Base-by-base conservation (phyloP, 345 rosid genomes). In the Sonneratia caseolaris region DNA sequence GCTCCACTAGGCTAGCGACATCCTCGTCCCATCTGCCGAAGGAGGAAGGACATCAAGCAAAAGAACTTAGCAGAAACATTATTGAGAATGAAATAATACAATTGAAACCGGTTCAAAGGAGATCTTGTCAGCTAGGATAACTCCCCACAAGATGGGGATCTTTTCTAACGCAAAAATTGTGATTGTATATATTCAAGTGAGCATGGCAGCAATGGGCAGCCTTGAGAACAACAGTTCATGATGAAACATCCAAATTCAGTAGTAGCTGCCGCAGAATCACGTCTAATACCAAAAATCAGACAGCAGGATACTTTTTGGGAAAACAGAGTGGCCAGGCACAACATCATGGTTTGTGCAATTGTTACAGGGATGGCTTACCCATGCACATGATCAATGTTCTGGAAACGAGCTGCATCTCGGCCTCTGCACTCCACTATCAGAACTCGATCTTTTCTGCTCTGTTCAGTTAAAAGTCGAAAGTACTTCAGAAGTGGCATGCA, bases 391-490 rank as follows among this genome's bases (percentile, higher is more conserved):
- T 89, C 91, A 3, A 89, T 77, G 70, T 78, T 88, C 66, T 81
- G 81, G 73, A 95, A 85, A 71, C 90, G 87, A 73, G 97, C 97
- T 81, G 93, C 96, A 84, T 92, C 97, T 71, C 90, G 99, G 74
- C 99, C 97, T 82, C 81, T 90, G 80, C 97, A 88, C 82, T 92
- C 97, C 75, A 95, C 97, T 12, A 95, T 82, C 48, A 89, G 85
- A 64, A 75, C 81, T 49, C 71, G 86, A 70, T 95, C 97, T 82
- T 88, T 88, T 81, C 84, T 85, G 56, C 80, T 85, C 98, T 89
- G 78, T 78, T 64, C 36, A 73, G 18, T n/a, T 56, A 16, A 14
- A 67, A 8, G 69, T 43, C 59, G 45, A 2, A 18, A 37, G n/a
- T 21, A 11, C 45, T 32, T 49, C 37, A 40, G 38, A 35, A 49